phyloP scores from a whole-genome alignment of 176 grass and related monocot species.

The Leersia perrieri region DNA sequence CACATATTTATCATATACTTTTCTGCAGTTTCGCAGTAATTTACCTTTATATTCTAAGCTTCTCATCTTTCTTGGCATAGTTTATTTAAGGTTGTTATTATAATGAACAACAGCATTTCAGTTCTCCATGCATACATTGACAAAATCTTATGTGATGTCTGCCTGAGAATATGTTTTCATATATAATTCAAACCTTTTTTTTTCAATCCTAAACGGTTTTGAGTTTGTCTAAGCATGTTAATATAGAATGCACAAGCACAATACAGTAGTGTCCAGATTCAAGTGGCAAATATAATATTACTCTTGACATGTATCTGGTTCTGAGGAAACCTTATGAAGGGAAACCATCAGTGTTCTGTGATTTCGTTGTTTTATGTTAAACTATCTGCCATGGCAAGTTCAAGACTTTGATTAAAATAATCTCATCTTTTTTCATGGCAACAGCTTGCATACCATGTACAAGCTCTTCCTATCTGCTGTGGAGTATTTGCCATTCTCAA shows the following conservation, averaged over 20 bases:
- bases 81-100: background rate
- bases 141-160: background rate
- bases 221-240: background rate
- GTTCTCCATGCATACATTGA: background rate
- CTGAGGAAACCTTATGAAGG: too few relatives aligned
- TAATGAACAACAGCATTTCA: background rate
- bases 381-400: background rate
- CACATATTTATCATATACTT: background rate
- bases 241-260: background rate
- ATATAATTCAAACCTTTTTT: background rate
- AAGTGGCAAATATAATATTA: background rate
- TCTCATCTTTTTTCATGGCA: conserved; percentile 14
- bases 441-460: conserved; percentile 82
- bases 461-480: conserved; percentile 91
- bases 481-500: conserved; percentile 88
- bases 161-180: background rate
- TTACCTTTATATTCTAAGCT: background rate
- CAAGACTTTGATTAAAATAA: background rate
- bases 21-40: background rate
- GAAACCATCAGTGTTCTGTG: background rate
- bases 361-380: background rate
- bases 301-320: background rate
- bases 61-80: background rate
- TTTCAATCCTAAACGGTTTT: background rate
- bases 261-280: background rate